Base-by-base conservation (phyloP, 441 rosid species). In the Brassica balearica region DNA sequence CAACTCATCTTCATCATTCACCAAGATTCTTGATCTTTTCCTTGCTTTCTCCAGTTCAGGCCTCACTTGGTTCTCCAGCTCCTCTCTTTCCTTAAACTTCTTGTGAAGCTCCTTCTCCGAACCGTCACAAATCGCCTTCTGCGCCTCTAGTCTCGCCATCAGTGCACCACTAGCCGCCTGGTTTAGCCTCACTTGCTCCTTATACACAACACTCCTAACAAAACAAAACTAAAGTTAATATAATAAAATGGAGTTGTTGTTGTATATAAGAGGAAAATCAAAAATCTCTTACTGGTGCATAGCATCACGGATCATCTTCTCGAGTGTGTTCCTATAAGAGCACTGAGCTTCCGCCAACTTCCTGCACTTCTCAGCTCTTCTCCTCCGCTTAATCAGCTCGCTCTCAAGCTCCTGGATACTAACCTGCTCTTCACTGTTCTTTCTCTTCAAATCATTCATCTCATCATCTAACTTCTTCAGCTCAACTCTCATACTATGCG, bases 231-330 rank as follows among this genome's bases (percentile, higher is more conserved):
- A n/a, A n/a, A n/a, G n/a, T n/a, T n/a, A n/a, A n/a, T n/a, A n/a
- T n/a, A n/a, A n/a, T n/a, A n/a, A n/a, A n/a, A n/a, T n/a, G n/a
- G n/a, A n/a, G n/a, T n/a, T n/a, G n/a, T n/a, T 10, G 9, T 19
- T 34, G 65, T 64, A 20, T 55, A 7, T 32, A 41, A 72, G 12
- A 15, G 63, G n/a, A n/a, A n/a, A n/a, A n/a, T n/a, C n/a, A n/a
- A n/a, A n/a, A n/a, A n/a, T 34, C 23, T 68, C 96, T 87, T 89
- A 95, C 98, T 93, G 98, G 87, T 95, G 99, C 98, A 95, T 92
- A n/a, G 99, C 99, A 81, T 95, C 96, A 3, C 96, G 88, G 72
- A 95, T 93, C 99, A 95, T 93, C 88, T 92, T 95, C 90, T 93
- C 97, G 0, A 93, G 87, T 87, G 87, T 88, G 20, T 81, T 84